phyloP scores from a whole-genome alignment of 2,329 filamentous ascomycete genomes.

The Gnomoniopsis smithogilvyi region DNA sequence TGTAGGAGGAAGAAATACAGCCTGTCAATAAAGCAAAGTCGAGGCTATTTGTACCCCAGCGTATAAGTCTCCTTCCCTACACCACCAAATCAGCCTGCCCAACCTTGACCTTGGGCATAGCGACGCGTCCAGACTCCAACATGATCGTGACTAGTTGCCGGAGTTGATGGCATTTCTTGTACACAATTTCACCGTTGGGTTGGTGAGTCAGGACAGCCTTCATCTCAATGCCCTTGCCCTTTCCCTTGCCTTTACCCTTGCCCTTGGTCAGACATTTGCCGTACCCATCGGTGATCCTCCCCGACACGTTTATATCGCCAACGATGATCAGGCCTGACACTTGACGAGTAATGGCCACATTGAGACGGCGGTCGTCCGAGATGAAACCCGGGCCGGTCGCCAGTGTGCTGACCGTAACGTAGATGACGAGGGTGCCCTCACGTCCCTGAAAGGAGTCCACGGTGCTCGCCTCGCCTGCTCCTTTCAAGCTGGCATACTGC shows the following conservation, averaged over 20 bases:
- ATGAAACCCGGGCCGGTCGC: neutral
- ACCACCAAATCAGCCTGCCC: too few species aligned
- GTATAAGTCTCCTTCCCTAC: too few species aligned
- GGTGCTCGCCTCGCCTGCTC: neutral
- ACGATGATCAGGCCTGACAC: neutral
- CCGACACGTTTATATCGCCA: neutral
- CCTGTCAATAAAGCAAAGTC: too few species aligned
- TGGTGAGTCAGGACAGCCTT: too few species aligned
- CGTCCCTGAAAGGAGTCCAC: neutral
- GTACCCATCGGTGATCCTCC: neutral
- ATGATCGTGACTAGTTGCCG: too few species aligned
- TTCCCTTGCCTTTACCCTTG: neutral
- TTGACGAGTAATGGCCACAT: neutral
- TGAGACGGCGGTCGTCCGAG: neutral
- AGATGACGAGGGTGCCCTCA: neutral
- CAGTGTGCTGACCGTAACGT: neutral
- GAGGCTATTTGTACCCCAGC: too few species aligned
- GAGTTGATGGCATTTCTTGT: too few species aligned
- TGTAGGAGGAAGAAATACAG: too few species aligned
- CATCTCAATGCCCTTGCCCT: neutral
- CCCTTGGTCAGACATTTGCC: too few species aligned
- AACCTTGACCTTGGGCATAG: too few species aligned
- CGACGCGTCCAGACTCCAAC: too few species aligned
- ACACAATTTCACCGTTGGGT: too few species aligned
- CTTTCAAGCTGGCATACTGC: neutral